Evolutionary conservation across 345 rosid genomes (phyloP).

Genomic region (Abelmoschus esculentus): DNA sequence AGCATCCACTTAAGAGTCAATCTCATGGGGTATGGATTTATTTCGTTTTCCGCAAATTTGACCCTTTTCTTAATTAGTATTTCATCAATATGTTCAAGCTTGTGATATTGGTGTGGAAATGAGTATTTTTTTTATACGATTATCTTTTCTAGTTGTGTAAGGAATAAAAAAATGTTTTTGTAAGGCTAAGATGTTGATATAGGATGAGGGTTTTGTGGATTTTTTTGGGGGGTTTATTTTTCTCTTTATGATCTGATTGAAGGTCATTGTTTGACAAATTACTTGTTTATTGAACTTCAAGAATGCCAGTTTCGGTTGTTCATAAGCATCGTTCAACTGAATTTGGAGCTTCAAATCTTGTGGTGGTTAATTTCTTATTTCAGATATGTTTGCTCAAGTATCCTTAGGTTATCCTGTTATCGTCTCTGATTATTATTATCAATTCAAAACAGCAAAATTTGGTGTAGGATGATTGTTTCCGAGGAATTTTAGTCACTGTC

Average conservation of each 20-base stretch:
- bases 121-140: not conserved
- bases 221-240: not conserved
- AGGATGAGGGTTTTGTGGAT: not conserved
- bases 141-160: not conserved
- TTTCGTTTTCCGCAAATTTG: not conserved
- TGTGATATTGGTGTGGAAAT: conserved; percentile 1
- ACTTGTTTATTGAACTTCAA: not conserved
- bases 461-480: not conserved
- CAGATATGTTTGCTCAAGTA: conserved; percentile 6
- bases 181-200: not conserved
- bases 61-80: not conserved
- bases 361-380: not conserved
- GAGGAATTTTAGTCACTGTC: not conserved
- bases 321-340: not conserved
- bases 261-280: not conserved
- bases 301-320: not conserved
- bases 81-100: not conserved
- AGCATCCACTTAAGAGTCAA: conserved; percentile 89
- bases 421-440: not conserved
- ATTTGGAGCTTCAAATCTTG: not conserved
- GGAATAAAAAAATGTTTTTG: not conserved
- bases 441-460: not conserved
- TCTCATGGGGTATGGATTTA: conserved; percentile 58
- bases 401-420: not conserved
- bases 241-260: not conserved